Base-by-base conservation (phyloP, 768 basidiomycete species). In the Mycena filopes region DNA sequence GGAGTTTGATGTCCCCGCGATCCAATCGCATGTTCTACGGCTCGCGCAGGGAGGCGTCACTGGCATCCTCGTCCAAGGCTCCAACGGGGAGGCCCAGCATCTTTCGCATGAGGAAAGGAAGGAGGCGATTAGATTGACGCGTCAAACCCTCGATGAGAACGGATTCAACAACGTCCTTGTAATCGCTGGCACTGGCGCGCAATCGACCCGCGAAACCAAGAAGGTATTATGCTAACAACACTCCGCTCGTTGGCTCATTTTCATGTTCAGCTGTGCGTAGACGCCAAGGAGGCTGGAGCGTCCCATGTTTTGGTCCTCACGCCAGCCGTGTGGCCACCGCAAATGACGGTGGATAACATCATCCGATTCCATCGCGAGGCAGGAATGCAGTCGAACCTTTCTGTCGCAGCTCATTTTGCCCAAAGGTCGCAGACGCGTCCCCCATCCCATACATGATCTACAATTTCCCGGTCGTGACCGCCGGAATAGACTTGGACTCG, bases 161-260 rank as follows among this genome's bases (percentile, higher is more conserved):
- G 91, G 91, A 3, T 92, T 91, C 76, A 74, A 84, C 50, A 78
- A 90, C 42, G 84, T 88, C 42, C 76, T 90, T 16, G 83, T 96
- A 45, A 87, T 95, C 63, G 94, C 91, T 7, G 95, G 95, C 2
- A 94, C 93, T 6, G 95, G 95, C 1, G 91, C 90, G 1, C 91
- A 89, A 65, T 93, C 92, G 2, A 89, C 92, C 0, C 82, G 88
- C 20, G 92, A 94, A 75, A 94, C 93, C 36, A 84, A 81, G 67
- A 79, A 83, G 57, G 68, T 66, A 33, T 23, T n/a, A n/a, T n/a
- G n/a, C n/a, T n/a, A n/a, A n/a, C n/a, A n/a, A n/a, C n/a, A n/a
- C n/a, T n/a, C n/a, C n/a, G n/a, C n/a, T n/a, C n/a, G n/a, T n/a
- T n/a, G n/a, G n/a, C 47, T 43, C 25, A 38, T 31, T 5, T 26